Evolutionary conservation across 768 basidiomycete genomes (phyloP).

Genomic region (Suillus clintonianus): DNA sequence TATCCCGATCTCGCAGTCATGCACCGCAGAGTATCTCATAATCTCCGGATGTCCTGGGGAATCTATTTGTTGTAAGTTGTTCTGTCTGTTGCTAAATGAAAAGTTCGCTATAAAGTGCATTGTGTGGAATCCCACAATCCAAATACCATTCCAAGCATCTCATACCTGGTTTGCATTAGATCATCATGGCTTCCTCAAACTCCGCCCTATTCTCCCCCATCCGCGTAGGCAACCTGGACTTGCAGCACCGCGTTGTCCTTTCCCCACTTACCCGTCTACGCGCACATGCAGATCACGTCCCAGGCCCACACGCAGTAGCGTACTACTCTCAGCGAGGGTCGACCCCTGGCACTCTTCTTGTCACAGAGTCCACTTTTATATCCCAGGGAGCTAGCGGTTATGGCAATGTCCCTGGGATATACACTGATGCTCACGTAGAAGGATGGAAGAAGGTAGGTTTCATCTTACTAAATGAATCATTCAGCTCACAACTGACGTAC

Average conservation of each 20-base stretch:
- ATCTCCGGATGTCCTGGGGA: too few relatives aligned
- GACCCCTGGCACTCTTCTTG: slow-evolving; percentile 52
- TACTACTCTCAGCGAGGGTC: slow-evolving; percentile 53
- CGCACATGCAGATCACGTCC: slow-evolving; percentile 38
- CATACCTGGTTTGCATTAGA: too few relatives aligned
- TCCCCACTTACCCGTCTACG: slow-evolving; percentile 54
- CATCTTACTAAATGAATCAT: background rate
- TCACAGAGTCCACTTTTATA: slow-evolving; percentile 61
- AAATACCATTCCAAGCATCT: too few relatives aligned
- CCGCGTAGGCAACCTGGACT: slow-evolving; percentile 40
- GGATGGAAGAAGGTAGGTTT: slow-evolving; percentile 49
- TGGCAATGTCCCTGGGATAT: slow-evolving; percentile 61
- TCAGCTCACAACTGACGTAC: background rate
- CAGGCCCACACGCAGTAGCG: slow-evolving; percentile 36
- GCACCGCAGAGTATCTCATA: too few relatives aligned
- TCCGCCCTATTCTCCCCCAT: slow-evolving; percentile 47
- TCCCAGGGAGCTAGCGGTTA: slow-evolving; percentile 50
- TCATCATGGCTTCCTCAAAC: too few relatives aligned
- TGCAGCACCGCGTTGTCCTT: slow-evolving; percentile 54
- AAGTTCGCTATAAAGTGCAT: too few relatives aligned
- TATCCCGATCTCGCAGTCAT: too few relatives aligned
- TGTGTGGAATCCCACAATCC: too few relatives aligned
- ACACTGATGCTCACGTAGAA: slow-evolving; percentile 54
- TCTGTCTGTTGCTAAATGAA: too few relatives aligned
- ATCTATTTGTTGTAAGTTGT: too few relatives aligned